phyloP scores from a whole-genome alignment of 2,329 filamentous ascomycete species.

The Xylaria polymorpha region DNA sequence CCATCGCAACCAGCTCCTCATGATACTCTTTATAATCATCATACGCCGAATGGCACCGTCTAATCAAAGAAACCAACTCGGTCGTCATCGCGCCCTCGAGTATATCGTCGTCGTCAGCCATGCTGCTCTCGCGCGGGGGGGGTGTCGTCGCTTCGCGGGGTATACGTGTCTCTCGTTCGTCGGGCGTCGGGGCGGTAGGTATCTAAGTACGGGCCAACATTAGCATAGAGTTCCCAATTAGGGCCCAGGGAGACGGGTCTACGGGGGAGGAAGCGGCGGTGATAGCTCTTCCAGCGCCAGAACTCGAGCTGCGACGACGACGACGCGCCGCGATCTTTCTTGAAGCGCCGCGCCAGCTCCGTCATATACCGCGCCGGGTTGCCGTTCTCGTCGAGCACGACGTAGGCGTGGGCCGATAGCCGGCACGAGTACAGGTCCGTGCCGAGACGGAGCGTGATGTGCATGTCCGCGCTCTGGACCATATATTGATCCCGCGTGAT shows the following conservation, averaged over 20 bases:
- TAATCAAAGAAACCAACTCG: conserved; percentile 18
- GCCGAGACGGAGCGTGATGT: conserved; percentile 35
- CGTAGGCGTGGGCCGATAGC: conserved; percentile 29
- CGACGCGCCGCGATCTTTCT: neutral
- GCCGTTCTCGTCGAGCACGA: conserved; percentile 18
- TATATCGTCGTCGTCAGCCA: neutral
- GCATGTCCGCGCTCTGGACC: conserved; percentile 29
- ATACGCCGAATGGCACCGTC: conserved; percentile 22
- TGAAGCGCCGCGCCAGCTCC: conserved; percentile 15
- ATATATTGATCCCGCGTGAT: neutral
- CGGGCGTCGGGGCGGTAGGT: conserved; percentile 32
- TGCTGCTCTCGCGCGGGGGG: neutral
- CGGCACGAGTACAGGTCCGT: conserved; percentile 30
- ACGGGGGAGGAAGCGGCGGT: conserved; percentile 8
- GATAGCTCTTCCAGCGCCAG: conserved; percentile 23
- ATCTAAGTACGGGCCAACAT: conserved; percentile 36
- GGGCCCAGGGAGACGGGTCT: conserved; percentile 12
- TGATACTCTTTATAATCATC: conserved; percentile 20
- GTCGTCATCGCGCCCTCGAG: conserved; percentile 18
- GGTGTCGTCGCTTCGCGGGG: neutral
- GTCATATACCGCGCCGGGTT: conserved; percentile 31
- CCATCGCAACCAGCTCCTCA: conserved; percentile 14
- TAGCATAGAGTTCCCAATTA: conserved; percentile 35
- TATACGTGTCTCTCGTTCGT: conserved; percentile 14
- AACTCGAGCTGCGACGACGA: conserved; percentile 25